A percentile compares a stretch with the other conserved stretches of the same genome.
Conservation (phyloP, 345 rosid genomes). For the Durio zibethinus region DNA sequence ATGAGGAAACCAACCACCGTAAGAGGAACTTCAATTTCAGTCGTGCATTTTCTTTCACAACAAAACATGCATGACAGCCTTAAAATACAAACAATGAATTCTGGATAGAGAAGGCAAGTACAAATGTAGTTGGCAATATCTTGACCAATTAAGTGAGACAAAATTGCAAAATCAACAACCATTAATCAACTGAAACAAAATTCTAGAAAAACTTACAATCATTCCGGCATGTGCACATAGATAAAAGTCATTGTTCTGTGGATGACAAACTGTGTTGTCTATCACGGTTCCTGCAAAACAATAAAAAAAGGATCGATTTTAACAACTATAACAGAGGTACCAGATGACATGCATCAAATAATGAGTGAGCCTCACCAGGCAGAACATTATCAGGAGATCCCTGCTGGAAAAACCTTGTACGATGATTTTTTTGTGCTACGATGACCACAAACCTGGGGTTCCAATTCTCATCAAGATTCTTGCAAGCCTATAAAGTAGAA, state of each 20-base stretch:
- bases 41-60: no score
- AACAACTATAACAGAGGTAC: not conserved
- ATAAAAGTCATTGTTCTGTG: conserved; percentile 39
- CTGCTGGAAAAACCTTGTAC: conserved; percentile 77
- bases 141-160: not conserved
- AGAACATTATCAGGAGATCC: conserved; percentile 73
- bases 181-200: not conserved
- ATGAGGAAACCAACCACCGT: not conserved
- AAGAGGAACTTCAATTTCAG: not conserved
- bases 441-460: conserved; percentile 71
- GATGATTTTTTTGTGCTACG: conserved; percentile 89
- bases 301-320: not conserved
- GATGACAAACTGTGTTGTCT: conserved; percentile 40
- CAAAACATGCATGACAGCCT: no score
- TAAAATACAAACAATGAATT: no score
- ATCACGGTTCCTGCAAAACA: conserved; percentile 36
- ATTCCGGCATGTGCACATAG: conserved; percentile 47
- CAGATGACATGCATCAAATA: not conserved
- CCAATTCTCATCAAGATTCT: conserved; percentile 67
- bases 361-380: conserved; percentile 48
- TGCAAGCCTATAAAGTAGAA: conserved; percentile 63
- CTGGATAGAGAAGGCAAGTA: no score
- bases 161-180: not conserved
- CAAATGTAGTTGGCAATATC: no score
- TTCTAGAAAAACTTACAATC: conserved; percentile 30